These are phyloP conservation scores for Arachnomyces sp. DNA, from an alignment of 2,329 filamentous ascomycete species.

Conservation along the genomic window DNA sequence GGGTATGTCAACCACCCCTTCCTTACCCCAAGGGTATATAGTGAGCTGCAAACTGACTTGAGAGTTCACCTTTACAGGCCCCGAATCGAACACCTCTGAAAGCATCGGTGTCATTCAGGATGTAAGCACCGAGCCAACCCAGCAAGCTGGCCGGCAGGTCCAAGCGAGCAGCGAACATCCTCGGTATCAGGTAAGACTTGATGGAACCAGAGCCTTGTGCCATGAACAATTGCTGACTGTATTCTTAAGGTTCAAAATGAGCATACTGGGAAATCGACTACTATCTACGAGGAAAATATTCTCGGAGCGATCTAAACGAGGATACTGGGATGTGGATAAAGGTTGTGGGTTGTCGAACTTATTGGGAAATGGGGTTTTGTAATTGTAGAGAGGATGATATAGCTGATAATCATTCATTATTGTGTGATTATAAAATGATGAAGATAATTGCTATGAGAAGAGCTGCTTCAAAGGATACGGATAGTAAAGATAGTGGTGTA, in stretches of 20 bases:
- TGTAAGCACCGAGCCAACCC: slow-evolving; percentile 25
- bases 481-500: too few relatives aligned
- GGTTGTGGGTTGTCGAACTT: too few relatives aligned
- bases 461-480: too few relatives aligned
- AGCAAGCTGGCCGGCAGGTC: slow-evolving; percentile 24
- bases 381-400: too few relatives aligned
- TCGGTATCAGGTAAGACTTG: slow-evolving; percentile 26
- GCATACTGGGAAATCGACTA: slow-evolving; percentile 9
- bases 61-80: slow-evolving; percentile 17
- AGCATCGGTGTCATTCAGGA: slow-evolving; percentile 25
- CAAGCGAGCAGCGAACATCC: slow-evolving; percentile 25
- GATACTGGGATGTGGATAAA: background rate
- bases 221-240: too few relatives aligned
- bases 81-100: slow-evolving; percentile 26
- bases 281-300: slow-evolving; percentile 10
- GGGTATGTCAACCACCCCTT: slow-evolving; percentile 16
- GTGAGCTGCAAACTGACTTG: background rate
- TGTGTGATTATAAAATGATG: too few relatives aligned
- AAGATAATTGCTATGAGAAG: too few relatives aligned
- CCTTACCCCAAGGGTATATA: background rate
- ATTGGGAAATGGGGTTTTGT: too few relatives aligned
- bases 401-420: too few relatives aligned
- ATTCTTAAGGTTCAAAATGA: slow-evolving; percentile 6
- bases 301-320: slow-evolving; percentile 4
- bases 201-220: background rate